phyloP scores from a whole-genome alignment of 2,329 filamentous ascomycete species.

The Hyphodiscus sp. region DNA sequence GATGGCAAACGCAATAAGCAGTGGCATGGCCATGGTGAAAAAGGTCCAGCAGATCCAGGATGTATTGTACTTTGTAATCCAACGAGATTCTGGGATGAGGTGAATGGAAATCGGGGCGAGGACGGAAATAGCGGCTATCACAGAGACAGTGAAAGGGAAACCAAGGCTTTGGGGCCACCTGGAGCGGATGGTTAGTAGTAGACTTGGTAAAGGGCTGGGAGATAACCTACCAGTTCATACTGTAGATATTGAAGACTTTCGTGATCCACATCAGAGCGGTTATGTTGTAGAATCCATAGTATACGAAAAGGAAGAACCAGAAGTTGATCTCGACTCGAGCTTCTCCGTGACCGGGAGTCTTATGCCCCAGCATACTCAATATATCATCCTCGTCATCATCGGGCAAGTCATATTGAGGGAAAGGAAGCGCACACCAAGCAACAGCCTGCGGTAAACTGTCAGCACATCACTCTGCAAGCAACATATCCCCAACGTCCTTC shows the following conservation, averaged over 20 bases:
- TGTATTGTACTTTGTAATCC: conserved; percentile 56
- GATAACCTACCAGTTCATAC: conserved; percentile 52
- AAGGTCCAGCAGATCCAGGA: conserved; percentile 66
- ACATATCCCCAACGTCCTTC: neutral
- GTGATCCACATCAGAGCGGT: conserved; percentile 65
- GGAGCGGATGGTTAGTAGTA: neutral
- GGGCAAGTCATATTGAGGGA: conserved; percentile 54
- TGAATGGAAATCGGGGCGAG: conserved; percentile 55
- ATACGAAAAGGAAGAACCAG: conserved; percentile 66
- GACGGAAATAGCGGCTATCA: conserved; percentile 55
- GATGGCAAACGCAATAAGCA: conserved; percentile 59
- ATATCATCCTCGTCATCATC: conserved; percentile 35
- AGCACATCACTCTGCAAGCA: conserved; percentile 3
- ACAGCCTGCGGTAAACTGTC: conserved; percentile 41
- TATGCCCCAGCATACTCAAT: conserved; percentile 28
- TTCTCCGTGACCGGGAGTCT: conserved; percentile 54
- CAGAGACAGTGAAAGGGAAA: conserved; percentile 56
- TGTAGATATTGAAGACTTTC: conserved; percentile 66
- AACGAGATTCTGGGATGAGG: conserved; percentile 44
- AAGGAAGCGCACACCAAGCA: conserved; percentile 58
- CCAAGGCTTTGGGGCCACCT: conserved; percentile 58
- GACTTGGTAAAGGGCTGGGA: neutral
- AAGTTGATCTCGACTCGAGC: conserved; percentile 61
- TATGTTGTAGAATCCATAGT: conserved; percentile 63
- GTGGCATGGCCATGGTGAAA: conserved; percentile 62